Percentiles rank a stretch among this genome's conserved stretches.
Conservation (phyloP, 768 basidiomycete genomes). For the Psilocybe sp. region DNA sequence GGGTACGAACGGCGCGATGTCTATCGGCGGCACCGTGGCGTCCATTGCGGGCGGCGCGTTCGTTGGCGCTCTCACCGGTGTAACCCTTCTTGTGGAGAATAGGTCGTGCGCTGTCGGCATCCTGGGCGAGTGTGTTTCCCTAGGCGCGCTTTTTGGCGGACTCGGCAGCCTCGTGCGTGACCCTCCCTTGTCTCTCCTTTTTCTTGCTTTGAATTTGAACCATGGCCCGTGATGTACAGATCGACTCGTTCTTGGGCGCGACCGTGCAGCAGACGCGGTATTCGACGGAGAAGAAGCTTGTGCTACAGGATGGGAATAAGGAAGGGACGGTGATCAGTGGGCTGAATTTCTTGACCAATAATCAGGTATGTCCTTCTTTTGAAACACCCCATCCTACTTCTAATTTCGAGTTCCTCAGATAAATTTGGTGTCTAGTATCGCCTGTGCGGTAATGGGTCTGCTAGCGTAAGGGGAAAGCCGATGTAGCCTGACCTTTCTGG, state of each 20-base stretch:
- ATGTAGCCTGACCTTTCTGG: no score
- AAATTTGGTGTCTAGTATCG: no score
- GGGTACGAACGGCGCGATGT: slow-evolving; percentile 90
- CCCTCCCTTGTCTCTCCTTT: slow-evolving; percentile 1
- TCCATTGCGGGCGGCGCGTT: slow-evolving; percentile 71
- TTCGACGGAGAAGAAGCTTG: slow-evolving; percentile 52
- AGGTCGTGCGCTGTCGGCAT: slow-evolving; percentile 43
- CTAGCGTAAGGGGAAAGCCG: no score
- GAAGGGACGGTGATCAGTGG: slow-evolving; percentile 57
- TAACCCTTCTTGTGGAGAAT: slow-evolving; percentile 62
- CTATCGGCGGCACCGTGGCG: slow-evolving; percentile 68
- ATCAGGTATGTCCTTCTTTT: slow-evolving; percentile 51
- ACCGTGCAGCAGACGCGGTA: slow-evolving; percentile 82
- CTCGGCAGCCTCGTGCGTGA: slow-evolving; percentile 74
- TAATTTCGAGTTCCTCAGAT: no score
- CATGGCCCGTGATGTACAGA: slow-evolving; percentile 34
- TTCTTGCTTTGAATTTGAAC: neutral
- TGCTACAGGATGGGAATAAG: slow-evolving; percentile 56
- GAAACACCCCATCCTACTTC: no score
- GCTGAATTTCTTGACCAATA: slow-evolving; percentile 73
- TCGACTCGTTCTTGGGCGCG: slow-evolving; percentile 87
- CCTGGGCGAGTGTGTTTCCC: slow-evolving; percentile 42
- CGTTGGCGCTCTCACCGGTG: slow-evolving; percentile 63
- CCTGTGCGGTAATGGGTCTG: no score
- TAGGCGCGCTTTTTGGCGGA: slow-evolving; percentile 67